A percentile compares a stretch with the other conserved stretches of the same genome.
phyloP scores from a whole-genome alignment of 257 asterid species.

The Ajuga chamaepitys region DNA sequence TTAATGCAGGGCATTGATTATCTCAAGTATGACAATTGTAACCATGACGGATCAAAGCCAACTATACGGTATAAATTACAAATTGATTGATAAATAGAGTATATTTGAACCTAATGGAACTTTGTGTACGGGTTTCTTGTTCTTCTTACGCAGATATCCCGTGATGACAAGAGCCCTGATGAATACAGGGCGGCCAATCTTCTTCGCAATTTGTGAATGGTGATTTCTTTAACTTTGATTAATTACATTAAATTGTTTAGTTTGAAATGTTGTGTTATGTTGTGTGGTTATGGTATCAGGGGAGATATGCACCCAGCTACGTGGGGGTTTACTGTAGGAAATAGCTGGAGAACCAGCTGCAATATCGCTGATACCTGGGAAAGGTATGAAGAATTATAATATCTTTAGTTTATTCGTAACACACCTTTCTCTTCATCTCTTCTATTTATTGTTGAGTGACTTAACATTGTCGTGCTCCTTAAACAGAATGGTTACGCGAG shows the following conservation, averaged over 20 bases:
- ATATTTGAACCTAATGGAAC: not conserved
- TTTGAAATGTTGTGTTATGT: not conserved
- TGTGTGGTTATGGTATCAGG: slow-evolving; percentile 33
- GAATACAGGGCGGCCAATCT: slow-evolving; percentile 55
- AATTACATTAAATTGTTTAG: not conserved
- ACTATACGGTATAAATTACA: slow-evolving; percentile 39
- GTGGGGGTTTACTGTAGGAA: slow-evolving; percentile 65
- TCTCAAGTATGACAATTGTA: slow-evolving; percentile 80
- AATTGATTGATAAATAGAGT: not conserved
- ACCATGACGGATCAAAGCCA: slow-evolving; percentile 60
- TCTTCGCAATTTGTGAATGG: slow-evolving; percentile 82
- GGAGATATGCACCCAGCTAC: slow-evolving; percentile 88
- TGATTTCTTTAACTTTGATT: not conserved
- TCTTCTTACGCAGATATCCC: slow-evolving; percentile 42
- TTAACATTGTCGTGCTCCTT: not conserved
- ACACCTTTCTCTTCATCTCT: not conserved
- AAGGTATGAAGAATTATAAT: slow-evolving; percentile 24
- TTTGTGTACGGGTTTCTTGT: not conserved
- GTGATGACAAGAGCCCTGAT: slow-evolving; percentile 72
- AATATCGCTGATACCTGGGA: slow-evolving; percentile 73
- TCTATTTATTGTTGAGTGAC: not conserved
- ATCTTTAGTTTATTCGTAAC: not conserved
- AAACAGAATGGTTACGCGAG: slow-evolving; percentile 70
- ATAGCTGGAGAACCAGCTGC: slow-evolving; percentile 77
- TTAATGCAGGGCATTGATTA: slow-evolving; percentile 71